These are phyloP conservation scores for Neonectria magnoliae DNA, from an alignment of 2,329 filamentous ascomycete genomes.

Conservation along the genomic window DNA sequence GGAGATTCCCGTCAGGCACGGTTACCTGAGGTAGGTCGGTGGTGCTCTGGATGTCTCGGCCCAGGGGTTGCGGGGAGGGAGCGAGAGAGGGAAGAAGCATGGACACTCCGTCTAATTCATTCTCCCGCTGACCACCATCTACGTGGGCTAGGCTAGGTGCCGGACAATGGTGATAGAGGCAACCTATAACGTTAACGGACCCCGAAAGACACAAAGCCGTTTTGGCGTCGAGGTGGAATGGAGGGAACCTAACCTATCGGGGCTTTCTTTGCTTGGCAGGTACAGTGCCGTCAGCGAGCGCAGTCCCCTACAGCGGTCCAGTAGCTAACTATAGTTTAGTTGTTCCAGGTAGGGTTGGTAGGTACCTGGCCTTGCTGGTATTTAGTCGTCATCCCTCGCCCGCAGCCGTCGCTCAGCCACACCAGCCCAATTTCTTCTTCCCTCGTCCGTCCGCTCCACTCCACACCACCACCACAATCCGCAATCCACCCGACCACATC, in stretches of 20 bases:
- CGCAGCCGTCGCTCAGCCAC: slow-evolving; percentile 24
- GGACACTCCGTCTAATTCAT: no score
- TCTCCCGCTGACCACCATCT: not conserved
- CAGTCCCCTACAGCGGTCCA: not conserved
- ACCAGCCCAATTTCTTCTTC: slow-evolving; percentile 24
- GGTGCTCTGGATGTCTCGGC: slow-evolving; percentile 24
- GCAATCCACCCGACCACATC: not conserved
- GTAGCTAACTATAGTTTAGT: no score
- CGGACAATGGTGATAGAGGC: no score
- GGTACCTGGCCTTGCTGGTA: not conserved
- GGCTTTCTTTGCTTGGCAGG: not conserved
- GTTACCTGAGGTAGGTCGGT: not conserved
- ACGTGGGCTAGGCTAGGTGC: not conserved
- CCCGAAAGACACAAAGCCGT: no score
- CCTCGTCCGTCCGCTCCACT: slow-evolving; percentile 14
- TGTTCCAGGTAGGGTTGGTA: not conserved
- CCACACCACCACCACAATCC: not conserved
- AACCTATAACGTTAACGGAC: no score
- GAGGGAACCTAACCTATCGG: no score
- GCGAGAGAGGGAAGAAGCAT: not conserved
- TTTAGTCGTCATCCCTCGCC: slow-evolving; percentile 20
- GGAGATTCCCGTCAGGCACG: slow-evolving; percentile 11
- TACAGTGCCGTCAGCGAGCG: not conserved
- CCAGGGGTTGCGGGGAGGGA: slow-evolving; percentile 18
- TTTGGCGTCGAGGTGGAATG: no score